A percentile compares a stretch with the other conserved stretches of the same genome.
phyloP scores from a whole-genome alignment of 2,329 filamentous ascomycete genomes.

The Kalaharituber pfeilii region DNA sequence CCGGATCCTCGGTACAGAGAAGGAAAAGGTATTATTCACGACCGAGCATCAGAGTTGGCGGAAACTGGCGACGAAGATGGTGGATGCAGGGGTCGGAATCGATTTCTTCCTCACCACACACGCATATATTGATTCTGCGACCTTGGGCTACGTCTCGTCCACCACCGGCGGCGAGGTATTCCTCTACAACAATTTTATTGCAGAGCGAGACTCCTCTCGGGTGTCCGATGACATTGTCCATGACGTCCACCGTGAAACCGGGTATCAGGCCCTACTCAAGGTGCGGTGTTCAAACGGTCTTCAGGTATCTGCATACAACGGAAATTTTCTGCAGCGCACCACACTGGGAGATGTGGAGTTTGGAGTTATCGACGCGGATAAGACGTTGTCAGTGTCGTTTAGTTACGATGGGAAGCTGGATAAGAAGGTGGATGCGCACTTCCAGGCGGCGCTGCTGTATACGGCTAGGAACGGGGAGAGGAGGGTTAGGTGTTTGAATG shows the following conservation, averaged over 20 bases:
- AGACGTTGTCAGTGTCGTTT: conserved; percentile 80
- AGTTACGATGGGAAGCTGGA: conserved; percentile 97
- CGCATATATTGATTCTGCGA: conserved; percentile 30
- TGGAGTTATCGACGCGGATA: conserved; percentile 80
- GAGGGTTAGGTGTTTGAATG: conserved; percentile 78
- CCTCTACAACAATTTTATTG: conserved; percentile 92
- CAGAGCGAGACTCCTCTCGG: conserved; percentile 67
- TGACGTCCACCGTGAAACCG: conserved; percentile 72
- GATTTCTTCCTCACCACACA: conserved; percentile 93
- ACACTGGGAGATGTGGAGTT: conserved; percentile 78
- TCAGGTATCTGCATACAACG: conserved; percentile 84
- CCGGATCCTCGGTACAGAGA: conserved; percentile 69
- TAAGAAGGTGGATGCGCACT: conserved; percentile 87
- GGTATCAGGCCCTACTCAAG: conserved; percentile 94
- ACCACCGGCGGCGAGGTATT: conserved; percentile 89
- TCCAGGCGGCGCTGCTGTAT: conserved; percentile 87
- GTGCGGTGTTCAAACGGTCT: conserved; percentile 93
- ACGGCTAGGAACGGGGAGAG: conserved; percentile 80
- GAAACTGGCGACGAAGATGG: conserved; percentile 74
- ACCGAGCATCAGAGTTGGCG: conserved; percentile 81
- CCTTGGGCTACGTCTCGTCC: conserved; percentile 58
- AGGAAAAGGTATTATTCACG: conserved; percentile 77
- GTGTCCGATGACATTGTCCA: conserved; percentile 73
- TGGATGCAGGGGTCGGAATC: conserved; percentile 65
- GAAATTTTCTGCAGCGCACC: conserved; percentile 89